These are phyloP conservation scores for Tylopilus cervinicoccineus DNA, from an alignment of 768 basidiomycete species.

Conservation along the genomic window DNA sequence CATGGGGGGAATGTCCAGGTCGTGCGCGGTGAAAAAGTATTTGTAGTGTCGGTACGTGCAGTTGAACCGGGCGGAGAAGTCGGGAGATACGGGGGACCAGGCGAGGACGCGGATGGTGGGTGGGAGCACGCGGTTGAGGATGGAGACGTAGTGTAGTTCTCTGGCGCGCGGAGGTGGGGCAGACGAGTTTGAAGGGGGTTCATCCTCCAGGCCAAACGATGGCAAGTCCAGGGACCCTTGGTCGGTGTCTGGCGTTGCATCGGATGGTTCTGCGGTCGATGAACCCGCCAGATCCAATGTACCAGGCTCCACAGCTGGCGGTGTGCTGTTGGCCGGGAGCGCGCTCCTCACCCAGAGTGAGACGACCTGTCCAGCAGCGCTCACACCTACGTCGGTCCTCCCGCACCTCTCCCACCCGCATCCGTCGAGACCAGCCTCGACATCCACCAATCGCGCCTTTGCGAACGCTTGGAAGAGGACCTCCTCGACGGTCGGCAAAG, in stretches of 20 bases:
- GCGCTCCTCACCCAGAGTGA: slow-evolving; percentile 87
- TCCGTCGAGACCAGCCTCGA: slow-evolving; percentile 69
- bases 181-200: slow-evolving; percentile 35
- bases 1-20: slow-evolving; percentile 74
- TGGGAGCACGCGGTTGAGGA: slow-evolving; percentile 87
- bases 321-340: slow-evolving; percentile 25
- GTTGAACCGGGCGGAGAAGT: slow-evolving; percentile 86
- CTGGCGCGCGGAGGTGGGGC: slow-evolving; percentile 24
- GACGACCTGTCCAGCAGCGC: slow-evolving; percentile 90
- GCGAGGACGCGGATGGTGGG: slow-evolving; percentile 86
- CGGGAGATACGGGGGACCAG: slow-evolving; percentile 82
- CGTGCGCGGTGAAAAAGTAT: slow-evolving; percentile 81
- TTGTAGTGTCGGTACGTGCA: slow-evolving; percentile 93
- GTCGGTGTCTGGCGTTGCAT: slow-evolving; percentile 3
- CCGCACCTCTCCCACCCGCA: slow-evolving; percentile 92
- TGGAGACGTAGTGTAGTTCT: slow-evolving; percentile 73
- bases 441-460: slow-evolving; percentile 74
- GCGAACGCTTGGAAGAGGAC: slow-evolving; percentile 79
- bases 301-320: not conserved
- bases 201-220: slow-evolving; percentile 34
- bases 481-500: slow-evolving; percentile 87
- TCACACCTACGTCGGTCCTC: slow-evolving; percentile 92
- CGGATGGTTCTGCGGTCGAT: not conserved
- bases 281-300: slow-evolving; percentile 5
- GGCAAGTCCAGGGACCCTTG: slow-evolving; percentile 11